Base-by-base conservation (phyloP, 108 stramenopile species). In the Skeletonema marinoi region DNA sequence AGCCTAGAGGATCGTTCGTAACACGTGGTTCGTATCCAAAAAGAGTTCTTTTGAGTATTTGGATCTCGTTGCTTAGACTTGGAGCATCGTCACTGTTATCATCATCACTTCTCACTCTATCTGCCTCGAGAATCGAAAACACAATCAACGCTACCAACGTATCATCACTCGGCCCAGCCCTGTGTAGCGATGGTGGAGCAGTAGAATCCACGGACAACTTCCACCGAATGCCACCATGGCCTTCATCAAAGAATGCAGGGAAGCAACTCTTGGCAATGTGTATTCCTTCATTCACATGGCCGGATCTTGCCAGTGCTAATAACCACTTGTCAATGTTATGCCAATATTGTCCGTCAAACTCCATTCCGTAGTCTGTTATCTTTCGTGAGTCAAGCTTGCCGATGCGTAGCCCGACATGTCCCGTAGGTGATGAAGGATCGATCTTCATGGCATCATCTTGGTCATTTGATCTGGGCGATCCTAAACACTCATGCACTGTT, bases 261-360 rank as follows among this genome's bases (percentile, higher is more conserved):
- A 74, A 74, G 42, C 36, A 46, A 21, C 65, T 50, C 46, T 74
- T 74, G 65, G 73, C 73, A 12, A 74, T 54, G 0, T 50, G 65
- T 58, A 67, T 17, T 11, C 65, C 73, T 31, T 74, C 73, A 13
- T 74, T 32, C 2, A 74, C 30, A 42, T 56, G 73, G 12, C 58
- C 58, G n/a, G 66, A 21, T 48, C 73, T 9, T 67, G 66, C 41
- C 36, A 74, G 32, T 30, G 65, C 73, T 1, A 74, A 51, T n/a
- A 74, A 30, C 73, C 73, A 74, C 59, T 74, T 74, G 50, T 74
- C 73, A 6, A 67, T 50, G 65, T 74, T 66, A 31, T 74, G 73
- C 25, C 25, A 74, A 32, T 74, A 74, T 61, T 60, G n/a, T 32
- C 73, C 73, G 30, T 74, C 73, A 44, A 44, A 74, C 19, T 19